Conservation (phyloP, 371 early-diverging fungal genomes). For the Dichotomocladium elegans region DNA sequence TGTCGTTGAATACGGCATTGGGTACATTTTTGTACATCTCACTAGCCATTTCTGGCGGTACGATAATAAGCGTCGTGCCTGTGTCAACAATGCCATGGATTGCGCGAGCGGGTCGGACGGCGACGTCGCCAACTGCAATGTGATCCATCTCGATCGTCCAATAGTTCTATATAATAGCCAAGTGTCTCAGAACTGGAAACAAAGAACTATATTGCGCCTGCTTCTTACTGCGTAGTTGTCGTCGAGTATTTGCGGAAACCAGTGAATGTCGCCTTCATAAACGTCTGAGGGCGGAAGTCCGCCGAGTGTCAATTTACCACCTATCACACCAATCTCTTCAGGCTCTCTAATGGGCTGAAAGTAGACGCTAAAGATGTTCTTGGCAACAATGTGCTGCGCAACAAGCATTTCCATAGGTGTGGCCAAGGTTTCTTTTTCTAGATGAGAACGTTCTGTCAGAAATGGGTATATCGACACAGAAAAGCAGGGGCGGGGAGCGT, state of each 20-base stretch:
- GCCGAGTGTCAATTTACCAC: constrained; percentile 38
- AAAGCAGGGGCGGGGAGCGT: too few species aligned
- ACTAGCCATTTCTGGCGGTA: neutral
- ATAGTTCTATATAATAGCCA: constrained; percentile 11
- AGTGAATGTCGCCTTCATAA: constrained; percentile 10
- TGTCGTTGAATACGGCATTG: neutral
- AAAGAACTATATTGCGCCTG: neutral
- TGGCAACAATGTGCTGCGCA: constrained; percentile 13
- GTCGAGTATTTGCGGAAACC: neutral
- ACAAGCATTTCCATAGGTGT: constrained; percentile 10
- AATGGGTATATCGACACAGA: neutral
- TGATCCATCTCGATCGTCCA: constrained; percentile 33
- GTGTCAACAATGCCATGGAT: constrained; percentile 26
- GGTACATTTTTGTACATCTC: neutral
- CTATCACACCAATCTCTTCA: constrained; percentile 16
- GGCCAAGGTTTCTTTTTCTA: neutral
- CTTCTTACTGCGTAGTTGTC: constrained; percentile 1
- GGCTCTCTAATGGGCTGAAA: constrained; percentile 26
- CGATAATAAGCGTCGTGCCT: constrained; percentile 34
- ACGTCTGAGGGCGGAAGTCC: constrained; percentile 13
- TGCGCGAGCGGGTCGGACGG: neutral
- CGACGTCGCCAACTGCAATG: constrained; percentile 16
- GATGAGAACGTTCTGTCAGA: neutral
- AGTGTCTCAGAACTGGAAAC: constrained; percentile 9
- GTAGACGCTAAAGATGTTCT: constrained; percentile 35